phyloP scores from a whole-genome alignment of 805 yeast genomes.

The Myxozyma sirexii region DNA sequence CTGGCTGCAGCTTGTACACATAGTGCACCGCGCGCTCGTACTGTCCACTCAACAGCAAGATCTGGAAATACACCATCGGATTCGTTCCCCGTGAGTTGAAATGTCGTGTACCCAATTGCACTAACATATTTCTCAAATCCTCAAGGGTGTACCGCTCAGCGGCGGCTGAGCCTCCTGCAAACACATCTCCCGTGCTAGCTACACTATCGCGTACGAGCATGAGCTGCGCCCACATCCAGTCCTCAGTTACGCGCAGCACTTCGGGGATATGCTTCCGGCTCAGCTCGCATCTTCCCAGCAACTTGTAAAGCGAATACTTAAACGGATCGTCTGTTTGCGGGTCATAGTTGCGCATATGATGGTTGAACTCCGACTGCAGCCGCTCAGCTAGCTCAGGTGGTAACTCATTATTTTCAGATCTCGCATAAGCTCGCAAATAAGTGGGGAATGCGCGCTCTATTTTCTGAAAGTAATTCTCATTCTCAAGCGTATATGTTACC shows the following conservation, averaged over 20 bases:
- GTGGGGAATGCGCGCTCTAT: conserved; percentile 82
- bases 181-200: conserved; percentile 23
- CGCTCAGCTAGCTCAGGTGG: conserved; percentile 69
- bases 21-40: conserved; percentile 79
- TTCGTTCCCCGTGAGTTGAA: conserved; percentile 63
- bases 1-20: conserved; percentile 63
- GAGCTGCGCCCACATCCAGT: conserved; percentile 96
- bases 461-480: conserved; percentile 74
- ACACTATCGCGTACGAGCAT: conserved; percentile 52
- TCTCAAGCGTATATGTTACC: conserved; percentile 61
- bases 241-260: conserved; percentile 80
- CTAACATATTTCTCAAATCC: conserved; percentile 72
- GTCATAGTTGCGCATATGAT: conserved; percentile 66
- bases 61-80: conserved; percentile 73
- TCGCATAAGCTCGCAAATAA: conserved; percentile 71
- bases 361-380: conserved; percentile 78
- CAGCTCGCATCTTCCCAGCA: conserved; percentile 87
- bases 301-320: conserved; percentile 85
- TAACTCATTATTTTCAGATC: conserved; percentile 56
- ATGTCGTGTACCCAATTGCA: conserved; percentile 71
- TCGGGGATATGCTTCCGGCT: conserved; percentile 67
- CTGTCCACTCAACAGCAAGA: conserved; percentile 72
- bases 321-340: conserved; percentile 80
- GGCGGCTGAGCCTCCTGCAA: conserved; percentile 7
- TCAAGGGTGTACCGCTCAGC: conserved; percentile 56